A percentile compares a stretch with the other conserved stretches of the same genome.
Evolutionary conservation across 2,329 filamentous ascomycete genomes (phyloP).

Genomic region (Davidsoniella neocaledoniae): DNA sequence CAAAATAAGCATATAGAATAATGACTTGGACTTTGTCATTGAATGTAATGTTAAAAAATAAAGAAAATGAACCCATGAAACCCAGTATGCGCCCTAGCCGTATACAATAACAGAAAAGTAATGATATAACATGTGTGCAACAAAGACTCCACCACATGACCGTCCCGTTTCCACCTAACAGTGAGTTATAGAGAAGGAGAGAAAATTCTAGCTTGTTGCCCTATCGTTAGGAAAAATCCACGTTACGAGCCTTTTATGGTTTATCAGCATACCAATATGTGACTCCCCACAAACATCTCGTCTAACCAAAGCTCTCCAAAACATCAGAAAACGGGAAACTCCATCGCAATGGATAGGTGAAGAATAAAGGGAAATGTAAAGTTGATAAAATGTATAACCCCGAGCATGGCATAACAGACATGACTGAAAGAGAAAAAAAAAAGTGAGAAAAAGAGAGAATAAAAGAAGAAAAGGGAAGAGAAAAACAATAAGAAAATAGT

Average conservation of each 20-base stretch:
- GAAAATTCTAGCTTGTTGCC: no score
- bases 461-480: neutral
- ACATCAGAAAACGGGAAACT: constrained; percentile 2
- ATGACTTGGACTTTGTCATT: neutral
- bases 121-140: no score
- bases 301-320: no score
- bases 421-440: neutral
- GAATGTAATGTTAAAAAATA: constrained; percentile 1
- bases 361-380: no score
- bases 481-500: neutral
- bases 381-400: no score
- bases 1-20: neutral
- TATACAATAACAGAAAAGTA: no score
- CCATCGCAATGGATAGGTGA: neutral
- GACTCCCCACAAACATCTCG: no score
- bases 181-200: no score
- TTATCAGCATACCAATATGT: no score
- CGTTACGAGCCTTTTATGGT: no score
- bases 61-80: neutral
- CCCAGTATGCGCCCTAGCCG: no score
- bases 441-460: neutral
- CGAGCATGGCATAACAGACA: neutral
- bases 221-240: no score
- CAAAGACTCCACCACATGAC: neutral
- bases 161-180: neutral